Base-by-base conservation (phyloP, 202 grass and related monocot species). In the Elaeis oleifera region DNA sequence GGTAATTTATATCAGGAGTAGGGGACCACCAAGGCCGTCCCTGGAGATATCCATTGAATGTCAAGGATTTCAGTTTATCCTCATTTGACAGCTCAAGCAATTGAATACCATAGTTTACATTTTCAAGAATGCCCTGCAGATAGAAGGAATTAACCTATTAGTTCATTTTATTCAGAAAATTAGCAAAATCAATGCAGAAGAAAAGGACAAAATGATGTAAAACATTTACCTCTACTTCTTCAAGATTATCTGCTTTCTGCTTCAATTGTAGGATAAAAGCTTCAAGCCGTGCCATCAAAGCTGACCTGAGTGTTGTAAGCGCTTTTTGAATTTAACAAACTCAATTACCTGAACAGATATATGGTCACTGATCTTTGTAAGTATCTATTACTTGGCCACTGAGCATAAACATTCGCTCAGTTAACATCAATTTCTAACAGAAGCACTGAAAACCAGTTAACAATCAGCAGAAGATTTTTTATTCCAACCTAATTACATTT, bases 11-110 rank as follows among this genome's bases (percentile, higher is more conserved):
- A 63, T 56, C 89, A 57, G 80, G 67, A 67, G 70, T 84, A 55
- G 88, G 85, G 17, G 88, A 82, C 94, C 94, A 99, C 94, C 85
- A 99, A 67, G 94, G 94, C 13, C 94, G 78, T 60, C 82, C 68
- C 53, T 99, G 72, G 71, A 83, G 66, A 82, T 94, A 85, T 86
- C 83, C 85, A 80, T 94, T 99, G 59, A 83, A 86, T 50, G 85
- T 87, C 56, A 89, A 70, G 26, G 63, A 74, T 73, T 80, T 77
- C 78, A 99, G 56, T 60, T 68, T 94, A 51, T 99, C 79, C 25
- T 81, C 74, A 67, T 72, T 85, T 74, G 88, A 83, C 63, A 89
- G 52, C 39, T 89, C 80, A 82, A 99, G 84, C 49, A 85, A 85
- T 59, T 78, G 79, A 56, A 59, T 50, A 54, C 94, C 94, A 61